Evolutionary conservation across 2,329 filamentous ascomycete genomes (phyloP), one percentile per base, ranked within the genome.

Genomic region (Pseudogymnoascus sp.): DNA sequence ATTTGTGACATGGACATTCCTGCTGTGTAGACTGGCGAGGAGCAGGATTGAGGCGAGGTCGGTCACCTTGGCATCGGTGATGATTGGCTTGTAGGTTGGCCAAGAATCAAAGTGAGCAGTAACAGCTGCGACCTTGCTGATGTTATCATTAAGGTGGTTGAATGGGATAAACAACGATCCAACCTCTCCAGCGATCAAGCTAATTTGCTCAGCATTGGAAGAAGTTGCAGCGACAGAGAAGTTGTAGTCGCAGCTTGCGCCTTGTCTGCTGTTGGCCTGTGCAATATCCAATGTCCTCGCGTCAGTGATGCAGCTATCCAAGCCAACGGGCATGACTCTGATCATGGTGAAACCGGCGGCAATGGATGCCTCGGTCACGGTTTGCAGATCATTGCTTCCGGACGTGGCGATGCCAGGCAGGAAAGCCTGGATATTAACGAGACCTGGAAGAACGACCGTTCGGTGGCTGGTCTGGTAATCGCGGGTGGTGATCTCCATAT

Each of bases 401-500:
- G 81, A 76, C 11, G 83, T 83, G 16, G 86, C 85, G 65, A 93
- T 82, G 11, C 87, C 89, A 14, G 90, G 90, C 61, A 93, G 88
- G 69, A 93, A 93, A 13, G 90, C 86, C n/a, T 88, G 87, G 67
- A 92, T 81, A 73, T 92, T 93, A 77, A 93, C 85, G 64, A 93
- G 77, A 1, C 90, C 90, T 36, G 90, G 89, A 39, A 93, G 82
- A 48, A 87, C 81, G 54, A 91, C 79, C 3, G 88, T 90, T 68
- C 86, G 84, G 75, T 93, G 89, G 78, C 95, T 97, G 57, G 92
- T 93, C 80, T 96, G 92, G 78, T 89, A 96, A 78, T 99, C 95
- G 64, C 93, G 86, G 68, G 87, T 88, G 73, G 86, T 85, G 64
- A 99, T 86, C 39, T 90, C 87, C 63, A 99, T 83, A 69, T 93